These are phyloP conservation scores for Conoideocrella luteorostrata DNA, from an alignment of 2,329 filamentous ascomycete species.

Conservation along the genomic window DNA sequence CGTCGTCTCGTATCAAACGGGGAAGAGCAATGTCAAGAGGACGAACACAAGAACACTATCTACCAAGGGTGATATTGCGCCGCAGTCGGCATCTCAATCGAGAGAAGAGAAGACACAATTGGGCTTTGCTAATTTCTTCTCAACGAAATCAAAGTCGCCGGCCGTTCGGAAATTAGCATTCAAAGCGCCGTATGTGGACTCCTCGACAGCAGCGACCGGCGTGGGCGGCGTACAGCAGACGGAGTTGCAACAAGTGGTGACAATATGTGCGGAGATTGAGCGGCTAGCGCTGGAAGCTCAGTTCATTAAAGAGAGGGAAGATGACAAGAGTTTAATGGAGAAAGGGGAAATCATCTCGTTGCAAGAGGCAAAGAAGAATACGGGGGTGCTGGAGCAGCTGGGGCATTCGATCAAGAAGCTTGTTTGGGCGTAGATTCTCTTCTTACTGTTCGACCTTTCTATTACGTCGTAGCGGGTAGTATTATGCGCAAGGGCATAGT, in stretches of 20 bases:
- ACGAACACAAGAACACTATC: constrained; percentile 82
- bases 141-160: constrained; percentile 27
- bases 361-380: constrained; percentile 79
- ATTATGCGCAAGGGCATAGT: too few species aligned
- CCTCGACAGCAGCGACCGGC: constrained; percentile 48
- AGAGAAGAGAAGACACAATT: constrained; percentile 21
- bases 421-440: constrained; percentile 62
- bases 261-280: constrained; percentile 72
- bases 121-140: constrained; percentile 37
- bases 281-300: constrained; percentile 51
- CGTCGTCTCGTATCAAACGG: constrained; percentile 68
- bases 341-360: constrained; percentile 72
- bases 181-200: constrained; percentile 49
- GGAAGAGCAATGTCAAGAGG: constrained; percentile 63
- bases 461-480: too few species aligned
- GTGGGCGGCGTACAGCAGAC: constrained; percentile 37
- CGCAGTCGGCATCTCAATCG: constrained; percentile 16
- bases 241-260: constrained; percentile 50
- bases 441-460: neutral
- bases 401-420: constrained; percentile 90
- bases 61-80: constrained; percentile 32
- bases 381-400: constrained; percentile 77
- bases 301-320: constrained; percentile 34
- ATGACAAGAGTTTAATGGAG: constrained; percentile 42
- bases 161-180: constrained; percentile 42